Percentiles rank a stretch among this genome's conserved stretches.
Conservation (phyloP, 2,329 filamentous ascomycete species). For the Exophiala calicioides region DNA sequence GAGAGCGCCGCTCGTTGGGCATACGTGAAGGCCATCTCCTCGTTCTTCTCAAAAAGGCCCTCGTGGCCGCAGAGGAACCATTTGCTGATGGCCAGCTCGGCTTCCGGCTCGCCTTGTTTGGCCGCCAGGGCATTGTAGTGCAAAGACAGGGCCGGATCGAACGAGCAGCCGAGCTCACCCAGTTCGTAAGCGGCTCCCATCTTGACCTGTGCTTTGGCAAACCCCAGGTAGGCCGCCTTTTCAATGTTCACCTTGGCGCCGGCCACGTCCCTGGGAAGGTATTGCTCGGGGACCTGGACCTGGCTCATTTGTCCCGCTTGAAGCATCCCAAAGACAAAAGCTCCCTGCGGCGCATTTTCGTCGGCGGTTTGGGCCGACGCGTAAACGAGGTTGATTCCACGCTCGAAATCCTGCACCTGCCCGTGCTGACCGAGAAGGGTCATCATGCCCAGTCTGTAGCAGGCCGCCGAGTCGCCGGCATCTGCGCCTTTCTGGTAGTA, state of each 20-base stretch:
- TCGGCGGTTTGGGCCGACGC: slow-evolving; percentile 83
- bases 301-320: slow-evolving; percentile 89
- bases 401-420: slow-evolving; percentile 75
- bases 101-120: slow-evolving; percentile 87
- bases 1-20: slow-evolving; percentile 80
- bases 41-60: slow-evolving; percentile 89
- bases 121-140: slow-evolving; percentile 96
- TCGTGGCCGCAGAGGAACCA: slow-evolving; percentile 98
- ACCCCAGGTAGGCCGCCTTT: slow-evolving; percentile 93
- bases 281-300: slow-evolving; percentile 72
- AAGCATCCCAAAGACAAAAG: slow-evolving; percentile 94
- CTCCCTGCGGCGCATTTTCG: slow-evolving; percentile 94
- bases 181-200: slow-evolving; percentile 97
- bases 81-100: slow-evolving; percentile 93
- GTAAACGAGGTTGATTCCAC: slow-evolving; percentile 79
- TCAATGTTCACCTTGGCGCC: slow-evolving; percentile 85
- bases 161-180: slow-evolving; percentile 89
- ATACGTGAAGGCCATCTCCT: slow-evolving; percentile 88
- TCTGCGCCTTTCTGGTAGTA: slow-evolving; percentile 84
- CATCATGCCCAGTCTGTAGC: slow-evolving; percentile 95
- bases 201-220: slow-evolving; percentile 93
- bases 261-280: slow-evolving; percentile 70
- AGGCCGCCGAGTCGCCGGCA: slow-evolving; percentile 82
- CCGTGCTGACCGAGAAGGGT: slow-evolving; percentile 91
- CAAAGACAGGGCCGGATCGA: slow-evolving; percentile 85